Percentiles rank a stretch among this genome's conserved stretches.
Evolutionary conservation across 1,284 basidiomycete species (phyloP).

Genomic region (Crocinoboletus sp.): DNA sequence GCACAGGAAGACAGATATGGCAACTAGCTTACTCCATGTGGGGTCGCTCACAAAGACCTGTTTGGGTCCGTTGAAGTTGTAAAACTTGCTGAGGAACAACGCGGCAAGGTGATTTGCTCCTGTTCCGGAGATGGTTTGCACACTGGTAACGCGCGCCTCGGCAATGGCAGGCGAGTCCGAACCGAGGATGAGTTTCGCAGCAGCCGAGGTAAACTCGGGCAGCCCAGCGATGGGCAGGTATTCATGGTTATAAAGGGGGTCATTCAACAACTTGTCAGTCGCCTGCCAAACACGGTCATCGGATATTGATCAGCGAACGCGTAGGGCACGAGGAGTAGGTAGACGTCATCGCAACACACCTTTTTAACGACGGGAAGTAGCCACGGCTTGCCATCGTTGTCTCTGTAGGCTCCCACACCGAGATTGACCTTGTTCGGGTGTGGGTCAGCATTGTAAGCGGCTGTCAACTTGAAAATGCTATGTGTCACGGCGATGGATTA

Average conservation of each 20-base stretch:
- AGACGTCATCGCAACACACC: slow-evolving; percentile 40
- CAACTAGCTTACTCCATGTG: slow-evolving; percentile 71
- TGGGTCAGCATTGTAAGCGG: slow-evolving; percentile 82
- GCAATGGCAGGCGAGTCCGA: slow-evolving; percentile 65
- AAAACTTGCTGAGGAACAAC: slow-evolving; percentile 85
- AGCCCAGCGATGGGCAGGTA: slow-evolving; percentile 92
- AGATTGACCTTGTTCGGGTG: slow-evolving; percentile 87
- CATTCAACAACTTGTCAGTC: slow-evolving; percentile 63
- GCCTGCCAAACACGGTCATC: slow-evolving; percentile 47
- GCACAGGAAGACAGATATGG: neutral
- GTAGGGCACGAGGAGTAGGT: neutral
- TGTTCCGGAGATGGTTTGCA: slow-evolving; percentile 94
- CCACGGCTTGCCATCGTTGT: slow-evolving; percentile 84
- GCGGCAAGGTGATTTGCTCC: slow-evolving; percentile 94
- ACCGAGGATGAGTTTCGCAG: slow-evolving; percentile 82
- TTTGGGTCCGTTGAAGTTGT: slow-evolving; percentile 64
- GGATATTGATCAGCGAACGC: neutral
- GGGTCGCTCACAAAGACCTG: slow-evolving; percentile 74
- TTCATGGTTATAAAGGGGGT: slow-evolving; percentile 84
- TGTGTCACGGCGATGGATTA: slow-evolving; percentile 4
- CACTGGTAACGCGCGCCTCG: slow-evolving; percentile 68
- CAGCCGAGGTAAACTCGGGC: slow-evolving; percentile 73
- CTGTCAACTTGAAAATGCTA: slow-evolving; percentile 92
- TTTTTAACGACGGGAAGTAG: slow-evolving; percentile 88
- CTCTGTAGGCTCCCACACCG: slow-evolving; percentile 87